A percentile compares a stretch with the other conserved stretches of the same genome.
Evolutionary conservation across 805 yeast genomes (phyloP).

Genomic region (Sugiyamaella marilandica): DNA sequence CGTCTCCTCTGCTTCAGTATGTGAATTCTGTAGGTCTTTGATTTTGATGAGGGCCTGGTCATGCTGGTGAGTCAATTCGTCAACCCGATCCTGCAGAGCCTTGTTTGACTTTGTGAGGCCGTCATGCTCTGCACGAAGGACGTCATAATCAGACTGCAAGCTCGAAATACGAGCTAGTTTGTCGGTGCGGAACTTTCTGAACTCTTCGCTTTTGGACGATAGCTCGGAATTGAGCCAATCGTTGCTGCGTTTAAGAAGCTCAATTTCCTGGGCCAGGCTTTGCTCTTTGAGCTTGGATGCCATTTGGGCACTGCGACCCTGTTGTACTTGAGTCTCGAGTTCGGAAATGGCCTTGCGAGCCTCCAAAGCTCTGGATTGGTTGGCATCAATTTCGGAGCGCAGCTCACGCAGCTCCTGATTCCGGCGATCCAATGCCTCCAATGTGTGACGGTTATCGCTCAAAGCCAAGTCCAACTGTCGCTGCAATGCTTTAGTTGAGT

Average conservation of each 20-base stretch:
- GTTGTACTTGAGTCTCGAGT: conserved; percentile 36
- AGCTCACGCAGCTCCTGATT: conserved; percentile 29
- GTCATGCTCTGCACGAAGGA: conserved; percentile 31
- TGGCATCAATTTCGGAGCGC: conserved; percentile 37
- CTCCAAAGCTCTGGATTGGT: conserved; percentile 35
- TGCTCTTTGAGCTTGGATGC: conserved; percentile 35
- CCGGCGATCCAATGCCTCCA: conserved; percentile 30
- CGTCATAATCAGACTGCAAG: conserved; percentile 36
- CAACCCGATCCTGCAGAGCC: conserved; percentile 34
- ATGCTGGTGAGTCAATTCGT: conserved; percentile 36
- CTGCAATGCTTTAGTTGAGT: conserved; percentile 14
- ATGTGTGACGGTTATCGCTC: conserved; percentile 26
- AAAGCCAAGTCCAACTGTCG: conserved; percentile 19
- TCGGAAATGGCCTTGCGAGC: conserved; percentile 41
- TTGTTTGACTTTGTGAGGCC: conserved; percentile 30
- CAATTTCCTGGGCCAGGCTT: conserved; percentile 40
- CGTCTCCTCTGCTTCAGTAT: conserved; percentile 42
- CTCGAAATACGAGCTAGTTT: conserved; percentile 31
- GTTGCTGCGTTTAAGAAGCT: conserved; percentile 37
- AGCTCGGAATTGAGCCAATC: conserved; percentile 41
- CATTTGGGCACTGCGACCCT: conserved; percentile 27
- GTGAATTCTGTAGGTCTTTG: conserved; percentile 44
- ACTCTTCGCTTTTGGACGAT: conserved; percentile 31
- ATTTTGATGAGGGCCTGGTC: conserved; percentile 43
- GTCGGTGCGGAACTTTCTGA: conserved; percentile 29